phyloP scores from a whole-genome alignment of 2,329 filamentous ascomycete species.

The Daldinia sp. region DNA sequence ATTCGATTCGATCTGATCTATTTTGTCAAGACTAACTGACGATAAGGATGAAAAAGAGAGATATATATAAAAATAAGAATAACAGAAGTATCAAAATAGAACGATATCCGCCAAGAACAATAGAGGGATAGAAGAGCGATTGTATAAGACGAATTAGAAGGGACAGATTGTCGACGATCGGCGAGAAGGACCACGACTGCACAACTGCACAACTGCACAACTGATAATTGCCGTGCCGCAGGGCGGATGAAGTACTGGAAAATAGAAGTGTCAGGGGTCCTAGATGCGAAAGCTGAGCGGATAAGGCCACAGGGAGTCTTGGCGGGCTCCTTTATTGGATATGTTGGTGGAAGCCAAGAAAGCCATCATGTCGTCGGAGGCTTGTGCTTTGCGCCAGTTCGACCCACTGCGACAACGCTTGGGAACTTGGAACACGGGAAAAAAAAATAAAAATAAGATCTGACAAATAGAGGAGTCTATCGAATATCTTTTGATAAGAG shows the following conservation, averaged over 20 bases:
- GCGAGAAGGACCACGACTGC: not conserved
- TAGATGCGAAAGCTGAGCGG: slow-evolving; percentile 16
- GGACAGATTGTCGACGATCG: slow-evolving; percentile 28
- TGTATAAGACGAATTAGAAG: slow-evolving; percentile 21
- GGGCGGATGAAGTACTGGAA: slow-evolving; percentile 31
- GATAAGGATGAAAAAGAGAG: not conserved
- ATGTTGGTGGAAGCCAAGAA: slow-evolving; percentile 14
- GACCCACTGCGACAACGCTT: not conserved
- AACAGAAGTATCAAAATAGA: not conserved
- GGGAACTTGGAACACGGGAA: not conserved
- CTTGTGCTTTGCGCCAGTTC: slow-evolving; percentile 22
- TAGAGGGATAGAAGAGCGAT: slow-evolving; percentile 6
- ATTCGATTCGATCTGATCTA: slow-evolving; percentile 10
- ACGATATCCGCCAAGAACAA: not conserved
- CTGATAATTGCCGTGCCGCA: slow-evolving; percentile 30
- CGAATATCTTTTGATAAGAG: not conserved
- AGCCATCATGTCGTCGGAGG: slow-evolving; percentile 18
- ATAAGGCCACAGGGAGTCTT: slow-evolving; percentile 28
- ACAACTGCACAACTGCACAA: no score
- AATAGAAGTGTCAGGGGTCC: slow-evolving; percentile 22
- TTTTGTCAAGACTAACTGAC: not conserved
- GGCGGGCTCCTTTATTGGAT: slow-evolving; percentile 31
- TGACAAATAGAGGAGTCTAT: not conserved
- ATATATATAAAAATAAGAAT: no score
- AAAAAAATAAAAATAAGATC: not conserved